Evolutionary conservation across 164 flowering plant species (phyloP), one percentile per base, ranked within the genome.

Genomic region (Berberis thunbergii): DNA sequence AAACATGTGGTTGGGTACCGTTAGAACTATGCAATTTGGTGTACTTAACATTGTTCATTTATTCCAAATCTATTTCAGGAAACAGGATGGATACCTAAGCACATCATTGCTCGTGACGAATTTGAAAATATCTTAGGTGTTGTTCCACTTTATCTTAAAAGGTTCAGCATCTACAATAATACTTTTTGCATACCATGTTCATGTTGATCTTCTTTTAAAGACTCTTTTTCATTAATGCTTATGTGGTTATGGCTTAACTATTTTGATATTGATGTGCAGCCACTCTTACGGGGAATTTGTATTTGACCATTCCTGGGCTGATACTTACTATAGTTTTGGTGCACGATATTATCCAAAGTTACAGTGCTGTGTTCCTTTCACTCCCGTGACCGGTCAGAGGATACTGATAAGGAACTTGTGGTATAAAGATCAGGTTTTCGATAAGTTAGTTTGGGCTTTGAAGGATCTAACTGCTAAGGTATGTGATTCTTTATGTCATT

Each of bases 251-350:
- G 41, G 62, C 74, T 74, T 49, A 69, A 38, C 40, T 66, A 49
- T 63, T 65, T 59, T 61, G 5, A 49, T 59, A 70, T 74, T 56
- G 13, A 65, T 66, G 5, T 81, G 79, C 97, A 93, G 98, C 83
- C 96, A 93, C 72, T 93, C 97, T 45, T 83, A 82, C 79, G 98
- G 98, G 56, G 98, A 93, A 82, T 93, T 80, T 72, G 97, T 93
- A 62, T 93, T 93, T 80, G 98, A 93, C 65, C 83, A 87, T 77
- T 84, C 98, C 39, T 93, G 97, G 98, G 97, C 97, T 5, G 86
- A 88, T 79, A 97, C 94, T 45, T 93, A 88, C 80, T 84, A 86
- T 60, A 80, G 79, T 64, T 85, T 72, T 78, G 98, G 97, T 42
- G 60, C 78, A 64, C 75, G 80, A 70, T 93, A 93, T 62, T 93